phyloP scores from a whole-genome alignment of 1,284 basidiomycete species.

The Coniferiporia sulphurascens region DNA sequence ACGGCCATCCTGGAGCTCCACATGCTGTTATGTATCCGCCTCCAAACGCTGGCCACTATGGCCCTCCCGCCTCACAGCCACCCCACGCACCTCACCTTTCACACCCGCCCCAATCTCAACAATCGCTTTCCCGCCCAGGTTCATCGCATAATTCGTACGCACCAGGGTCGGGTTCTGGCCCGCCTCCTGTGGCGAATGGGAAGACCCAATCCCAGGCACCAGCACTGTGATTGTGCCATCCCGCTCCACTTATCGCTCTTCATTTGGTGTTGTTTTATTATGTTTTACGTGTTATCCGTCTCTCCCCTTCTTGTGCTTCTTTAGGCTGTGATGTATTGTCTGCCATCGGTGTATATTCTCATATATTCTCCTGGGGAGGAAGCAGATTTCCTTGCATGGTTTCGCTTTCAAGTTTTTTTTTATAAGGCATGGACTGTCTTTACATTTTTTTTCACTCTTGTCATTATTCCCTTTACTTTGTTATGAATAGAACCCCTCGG shows the following conservation, averaged over 20 bases:
- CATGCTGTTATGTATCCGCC: conserved; percentile 48
- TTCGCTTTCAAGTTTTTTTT: neutral
- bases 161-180: conserved; percentile 32
- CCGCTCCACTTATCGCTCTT: neutral
- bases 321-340: conserved; percentile 1
- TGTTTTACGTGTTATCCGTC: conserved; percentile 15
- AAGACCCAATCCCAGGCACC: conserved; percentile 13
- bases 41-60: conserved; percentile 8
- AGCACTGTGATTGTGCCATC: conserved; percentile 1
- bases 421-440: conserved; percentile 8
- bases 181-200: conserved; percentile 16
- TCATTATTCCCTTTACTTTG: neutral
- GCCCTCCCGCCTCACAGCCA: conserved; percentile 23
- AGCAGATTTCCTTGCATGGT: conserved; percentile 1
- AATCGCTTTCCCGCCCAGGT: conserved; percentile 27
- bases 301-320: conserved; percentile 1
- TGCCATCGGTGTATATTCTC: conserved; percentile 5
- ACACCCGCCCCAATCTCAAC: conserved; percentile 37
- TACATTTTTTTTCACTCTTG: neutral
- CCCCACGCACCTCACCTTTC: conserved; percentile 25
- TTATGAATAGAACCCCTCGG: neutral
- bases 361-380: neutral
- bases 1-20: conserved; percentile 43
- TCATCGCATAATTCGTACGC: conserved; percentile 49
- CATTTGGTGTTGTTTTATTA: neutral